A percentile compares a stretch with the other conserved stretches of the same genome.
Conservation (phyloP, 1,139 yeast genomes). For the Eremothecium cymbalariae region DNA sequence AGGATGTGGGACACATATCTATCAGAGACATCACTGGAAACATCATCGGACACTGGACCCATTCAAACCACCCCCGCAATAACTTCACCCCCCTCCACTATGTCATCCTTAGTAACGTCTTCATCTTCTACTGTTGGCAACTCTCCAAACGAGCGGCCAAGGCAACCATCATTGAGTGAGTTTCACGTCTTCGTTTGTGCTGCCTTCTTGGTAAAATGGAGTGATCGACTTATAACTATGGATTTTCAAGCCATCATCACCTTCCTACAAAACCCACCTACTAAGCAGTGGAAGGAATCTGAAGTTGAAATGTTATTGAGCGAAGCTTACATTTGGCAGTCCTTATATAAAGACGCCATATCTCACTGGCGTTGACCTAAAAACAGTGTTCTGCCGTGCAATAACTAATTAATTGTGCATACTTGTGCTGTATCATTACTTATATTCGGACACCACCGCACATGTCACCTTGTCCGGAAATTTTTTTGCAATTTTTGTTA, state of each 20-base stretch:
- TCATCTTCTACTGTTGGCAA: conserved; percentile 7
- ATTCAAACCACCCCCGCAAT: background rate
- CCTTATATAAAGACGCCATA: conserved; percentile 77
- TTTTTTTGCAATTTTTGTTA: too few relatives aligned
- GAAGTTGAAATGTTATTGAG: conserved; percentile 87
- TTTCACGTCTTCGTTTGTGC: conserved; percentile 98
- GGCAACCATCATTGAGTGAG: conserved; percentile 67
- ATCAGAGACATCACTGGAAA: conserved; percentile 52
- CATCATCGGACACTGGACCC: conserved; percentile 16
- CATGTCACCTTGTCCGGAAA: too few relatives aligned
- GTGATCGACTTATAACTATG: conserved; percentile 67
- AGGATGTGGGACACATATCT: conserved; percentile 98
- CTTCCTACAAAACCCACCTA: conserved; percentile 83
- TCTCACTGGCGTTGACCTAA: conserved; percentile 63
- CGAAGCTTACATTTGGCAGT: conserved; percentile 96
- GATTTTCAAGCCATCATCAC: conserved; percentile 92
- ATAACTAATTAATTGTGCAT: too few relatives aligned
- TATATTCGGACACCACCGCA: too few relatives aligned
- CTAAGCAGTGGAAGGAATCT: conserved; percentile 74
- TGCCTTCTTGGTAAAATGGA: conserved; percentile 88
- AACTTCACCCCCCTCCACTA: conserved; percentile 4
- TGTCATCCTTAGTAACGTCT: conserved; percentile 7
- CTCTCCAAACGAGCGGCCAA: conserved; percentile 11
- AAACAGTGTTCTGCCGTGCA: too few relatives aligned
- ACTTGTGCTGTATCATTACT: too few relatives aligned